A percentile compares a stretch with the other conserved stretches of the same genome.
phyloP scores from a whole-genome alignment of 2,329 filamentous ascomycete genomes.

The Colletotrichum acutatum region DNA sequence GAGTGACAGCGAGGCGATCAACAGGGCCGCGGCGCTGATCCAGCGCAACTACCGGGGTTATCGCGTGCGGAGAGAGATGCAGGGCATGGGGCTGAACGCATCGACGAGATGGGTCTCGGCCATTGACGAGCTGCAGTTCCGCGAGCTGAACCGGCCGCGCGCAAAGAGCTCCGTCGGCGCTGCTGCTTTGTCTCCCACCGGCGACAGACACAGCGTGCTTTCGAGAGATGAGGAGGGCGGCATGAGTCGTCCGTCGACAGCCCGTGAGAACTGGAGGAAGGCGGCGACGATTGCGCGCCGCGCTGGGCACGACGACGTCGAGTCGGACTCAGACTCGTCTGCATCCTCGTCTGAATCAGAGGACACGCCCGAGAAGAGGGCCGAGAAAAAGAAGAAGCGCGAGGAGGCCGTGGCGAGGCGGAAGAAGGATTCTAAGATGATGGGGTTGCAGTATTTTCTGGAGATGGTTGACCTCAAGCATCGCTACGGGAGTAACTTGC shows the following conservation, averaged over 20 bases:
- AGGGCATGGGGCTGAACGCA: slow-evolving; percentile 76
- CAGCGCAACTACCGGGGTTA: slow-evolving; percentile 84
- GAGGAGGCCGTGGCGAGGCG: slow-evolving; percentile 65
- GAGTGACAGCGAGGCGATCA: slow-evolving; percentile 38
- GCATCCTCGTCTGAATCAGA: slow-evolving; percentile 44
- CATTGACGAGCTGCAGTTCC: slow-evolving; percentile 66
- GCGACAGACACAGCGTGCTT: slow-evolving; percentile 26
- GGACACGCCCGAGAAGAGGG: slow-evolving; percentile 50
- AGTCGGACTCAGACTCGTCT: slow-evolving; percentile 53
- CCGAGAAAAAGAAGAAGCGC: slow-evolving; percentile 51
- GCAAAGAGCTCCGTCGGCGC: slow-evolving; percentile 44
- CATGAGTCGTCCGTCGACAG: slow-evolving; percentile 47
- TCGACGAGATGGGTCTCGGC: slow-evolving; percentile 78
- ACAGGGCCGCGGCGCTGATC: slow-evolving; percentile 66
- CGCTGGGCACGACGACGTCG: slow-evolving; percentile 74
- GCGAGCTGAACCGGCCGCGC: slow-evolving; percentile 60
- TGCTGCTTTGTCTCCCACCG: slow-evolving; percentile 22
- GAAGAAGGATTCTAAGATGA: slow-evolving; percentile 77
- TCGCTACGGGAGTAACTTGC: slow-evolving; percentile 84
- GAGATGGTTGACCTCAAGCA: slow-evolving; percentile 91
- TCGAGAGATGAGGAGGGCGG: slow-evolving; percentile 24
- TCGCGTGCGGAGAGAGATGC: slow-evolving; percentile 75
- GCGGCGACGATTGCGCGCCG: slow-evolving; percentile 76
- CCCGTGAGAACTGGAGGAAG: slow-evolving; percentile 80
- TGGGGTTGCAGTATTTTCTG: slow-evolving; percentile 87